A percentile compares a stretch with the other conserved stretches of the same genome.
Evolutionary conservation across 345 rosid species (phyloP).

Genomic region (Eucalyptus polybractea): DNA sequence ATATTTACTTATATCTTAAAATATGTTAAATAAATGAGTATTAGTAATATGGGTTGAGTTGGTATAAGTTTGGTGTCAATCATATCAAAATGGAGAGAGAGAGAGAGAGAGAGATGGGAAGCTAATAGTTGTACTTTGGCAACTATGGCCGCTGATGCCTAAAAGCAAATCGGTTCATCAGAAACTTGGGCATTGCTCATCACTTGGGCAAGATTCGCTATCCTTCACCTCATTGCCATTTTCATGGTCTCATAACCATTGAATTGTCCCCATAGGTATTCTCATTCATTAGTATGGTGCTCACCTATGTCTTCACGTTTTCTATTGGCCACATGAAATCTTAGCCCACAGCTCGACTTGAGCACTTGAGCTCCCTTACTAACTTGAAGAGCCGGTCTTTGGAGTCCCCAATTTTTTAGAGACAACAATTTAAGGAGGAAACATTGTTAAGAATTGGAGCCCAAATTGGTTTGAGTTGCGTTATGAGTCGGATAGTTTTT

Average conservation of each 20-base stretch:
- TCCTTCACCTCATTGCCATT: not conserved
- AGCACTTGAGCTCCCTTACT: not conserved
- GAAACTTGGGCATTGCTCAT: not conserved
- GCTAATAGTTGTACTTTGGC: not conserved
- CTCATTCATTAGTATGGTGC: not conserved
- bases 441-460: not conserved
- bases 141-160: not conserved
- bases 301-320: not conserved
- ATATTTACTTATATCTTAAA: not conserved
- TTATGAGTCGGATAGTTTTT: accelerated
- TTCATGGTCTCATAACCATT: not conserved
- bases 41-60: not conserved
- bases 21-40: not conserved
- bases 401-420: not conserved
- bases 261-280: not conserved
- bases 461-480: not conserved
- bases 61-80: not conserved
- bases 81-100: not conserved
- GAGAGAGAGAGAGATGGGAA: not conserved
- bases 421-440: not conserved
- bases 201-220: not conserved
- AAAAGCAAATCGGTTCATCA: not conserved
- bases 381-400: not conserved
- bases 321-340: not conserved
- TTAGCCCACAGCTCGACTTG: not conserved